Evolutionary conservation across 176 grass and related monocot genomes (phyloP).

Genomic region (Microstegium vimineum): DNA sequence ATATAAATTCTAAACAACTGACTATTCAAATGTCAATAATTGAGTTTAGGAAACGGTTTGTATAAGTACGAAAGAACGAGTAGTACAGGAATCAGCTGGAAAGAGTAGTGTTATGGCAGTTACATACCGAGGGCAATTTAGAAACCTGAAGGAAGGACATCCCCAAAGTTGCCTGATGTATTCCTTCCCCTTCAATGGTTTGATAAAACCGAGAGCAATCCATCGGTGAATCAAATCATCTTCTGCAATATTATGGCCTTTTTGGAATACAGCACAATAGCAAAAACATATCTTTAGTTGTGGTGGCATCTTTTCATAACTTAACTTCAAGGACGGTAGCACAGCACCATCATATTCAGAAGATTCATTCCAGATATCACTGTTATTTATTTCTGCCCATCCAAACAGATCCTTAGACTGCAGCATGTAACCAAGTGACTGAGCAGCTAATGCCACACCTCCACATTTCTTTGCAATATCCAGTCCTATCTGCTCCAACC

Average conservation of each 20-base stretch:
- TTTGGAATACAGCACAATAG: background rate
- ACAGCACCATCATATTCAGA: background rate
- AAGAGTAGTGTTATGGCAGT: too few species aligned
- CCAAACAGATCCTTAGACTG: background rate
- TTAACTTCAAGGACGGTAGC: background rate
- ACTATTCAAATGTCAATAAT: too few species aligned
- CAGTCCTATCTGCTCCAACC: background rate
- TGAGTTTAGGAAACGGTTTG: too few species aligned
- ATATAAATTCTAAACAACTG: too few species aligned
- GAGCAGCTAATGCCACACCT: background rate
- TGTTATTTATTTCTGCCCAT: background rate
- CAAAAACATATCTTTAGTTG: background rate
- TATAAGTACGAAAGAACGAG: too few species aligned
- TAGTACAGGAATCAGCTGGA: too few species aligned
- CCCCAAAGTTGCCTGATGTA: background rate
- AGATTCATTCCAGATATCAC: background rate
- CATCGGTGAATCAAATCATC: background rate
- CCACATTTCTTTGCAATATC: background rate
- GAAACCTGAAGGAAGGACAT: slow-evolving; percentile 3
- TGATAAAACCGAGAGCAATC: background rate
- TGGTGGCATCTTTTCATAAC: background rate
- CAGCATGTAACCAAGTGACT: background rate
- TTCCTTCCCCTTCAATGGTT: background rate
- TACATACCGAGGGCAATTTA: background rate
- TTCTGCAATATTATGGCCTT: background rate